Evolutionary conservation across 2,329 filamentous ascomycete genomes (phyloP).

Genomic region (Huntiella moniliformis): DNA sequence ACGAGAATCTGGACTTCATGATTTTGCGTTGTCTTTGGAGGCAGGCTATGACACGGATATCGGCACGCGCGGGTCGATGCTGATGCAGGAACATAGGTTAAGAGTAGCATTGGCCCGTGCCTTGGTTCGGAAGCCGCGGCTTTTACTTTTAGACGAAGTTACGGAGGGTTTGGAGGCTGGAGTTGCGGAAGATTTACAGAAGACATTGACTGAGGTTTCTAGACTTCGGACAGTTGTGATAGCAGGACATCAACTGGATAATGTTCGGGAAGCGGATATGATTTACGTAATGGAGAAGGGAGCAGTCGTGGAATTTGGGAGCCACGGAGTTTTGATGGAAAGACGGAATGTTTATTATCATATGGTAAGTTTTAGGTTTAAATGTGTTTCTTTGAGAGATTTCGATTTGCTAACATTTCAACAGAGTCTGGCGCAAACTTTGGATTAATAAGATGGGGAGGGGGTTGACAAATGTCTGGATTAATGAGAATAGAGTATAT

Average conservation of each 20-base stretch:
- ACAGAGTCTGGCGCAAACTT: constrained; percentile 6
- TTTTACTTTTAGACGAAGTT: constrained; percentile 51
- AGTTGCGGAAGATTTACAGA: constrained; percentile 35
- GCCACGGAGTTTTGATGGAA: constrained; percentile 33
- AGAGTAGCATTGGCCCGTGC: constrained; percentile 47
- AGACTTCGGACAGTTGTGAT: constrained; percentile 22
- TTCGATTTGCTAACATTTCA: neutral
- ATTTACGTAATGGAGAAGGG: constrained; percentile 27
- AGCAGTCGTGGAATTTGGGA: constrained; percentile 23
- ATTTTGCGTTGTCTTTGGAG: constrained; percentile 57
- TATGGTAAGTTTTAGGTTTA: constrained; percentile 23
- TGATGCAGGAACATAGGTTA: constrained; percentile 49
- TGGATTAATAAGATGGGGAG: neutral
- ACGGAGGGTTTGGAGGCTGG: constrained; percentile 45
- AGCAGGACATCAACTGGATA: constrained; percentile 25
- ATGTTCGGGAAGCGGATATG: constrained; percentile 24
- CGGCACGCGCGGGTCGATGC: constrained; percentile 41
- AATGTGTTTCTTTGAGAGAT: neutral
- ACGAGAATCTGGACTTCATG: constrained; percentile 46
- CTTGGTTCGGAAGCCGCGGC: constrained; percentile 37
- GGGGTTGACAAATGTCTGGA: neutral
- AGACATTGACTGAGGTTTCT: constrained; percentile 28
- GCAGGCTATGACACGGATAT: constrained; percentile 34
- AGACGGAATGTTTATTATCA: constrained; percentile 31
- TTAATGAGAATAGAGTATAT: neutral